Conservation (phyloP, 2,329 filamentous ascomycete genomes). For the Macroventuria anomochaeta region DNA sequence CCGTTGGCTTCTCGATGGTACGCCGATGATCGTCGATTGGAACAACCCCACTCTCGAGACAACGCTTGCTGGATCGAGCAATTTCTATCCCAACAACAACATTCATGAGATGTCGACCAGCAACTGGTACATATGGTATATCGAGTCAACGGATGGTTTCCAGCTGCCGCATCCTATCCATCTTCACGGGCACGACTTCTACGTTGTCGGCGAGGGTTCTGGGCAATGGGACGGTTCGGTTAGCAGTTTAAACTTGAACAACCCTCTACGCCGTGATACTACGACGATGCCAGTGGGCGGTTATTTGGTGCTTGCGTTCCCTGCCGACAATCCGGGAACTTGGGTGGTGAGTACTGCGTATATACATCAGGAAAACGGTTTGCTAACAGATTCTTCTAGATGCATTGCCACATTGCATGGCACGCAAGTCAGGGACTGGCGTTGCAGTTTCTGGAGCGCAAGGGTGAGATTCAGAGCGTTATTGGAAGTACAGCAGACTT, state of each 20-base stretch:
- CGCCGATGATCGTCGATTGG: slow-evolving; percentile 51
- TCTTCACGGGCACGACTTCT: slow-evolving; percentile 54
- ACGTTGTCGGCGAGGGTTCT: slow-evolving; percentile 47
- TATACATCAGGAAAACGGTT: neutral
- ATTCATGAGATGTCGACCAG: slow-evolving; percentile 36
- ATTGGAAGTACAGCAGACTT: slow-evolving; percentile 33
- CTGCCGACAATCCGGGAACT: slow-evolving; percentile 59
- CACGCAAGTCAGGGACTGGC: slow-evolving; percentile 52
- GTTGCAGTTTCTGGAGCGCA: slow-evolving; percentile 60
- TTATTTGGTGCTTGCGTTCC: slow-evolving; percentile 61
- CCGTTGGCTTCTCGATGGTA: slow-evolving; percentile 53
- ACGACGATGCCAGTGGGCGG: slow-evolving; percentile 46
- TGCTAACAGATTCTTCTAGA: slow-evolving; percentile 9
- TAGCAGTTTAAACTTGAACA: slow-evolving; percentile 44
- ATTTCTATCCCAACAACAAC: slow-evolving; percentile 37
- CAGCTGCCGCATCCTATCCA: slow-evolving; percentile 51
- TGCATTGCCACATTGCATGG: slow-evolving; percentile 48
- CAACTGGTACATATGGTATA: slow-evolving; percentile 57
- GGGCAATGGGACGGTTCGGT: slow-evolving; percentile 45
- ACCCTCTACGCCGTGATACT: slow-evolving; percentile 50
- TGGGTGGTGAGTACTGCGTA: slow-evolving; percentile 31
- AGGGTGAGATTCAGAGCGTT: slow-evolving; percentile 28
- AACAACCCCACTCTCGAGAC: slow-evolving; percentile 54
- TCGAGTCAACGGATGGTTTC: slow-evolving; percentile 49
- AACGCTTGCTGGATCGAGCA: slow-evolving; percentile 42